Percentiles rank a stretch among this genome's conserved stretches.
These are phyloP conservation scores for Plasmopara viticola DNA, from an alignment of 352 stramenopile genomes.

Conservation along the genomic window DNA sequence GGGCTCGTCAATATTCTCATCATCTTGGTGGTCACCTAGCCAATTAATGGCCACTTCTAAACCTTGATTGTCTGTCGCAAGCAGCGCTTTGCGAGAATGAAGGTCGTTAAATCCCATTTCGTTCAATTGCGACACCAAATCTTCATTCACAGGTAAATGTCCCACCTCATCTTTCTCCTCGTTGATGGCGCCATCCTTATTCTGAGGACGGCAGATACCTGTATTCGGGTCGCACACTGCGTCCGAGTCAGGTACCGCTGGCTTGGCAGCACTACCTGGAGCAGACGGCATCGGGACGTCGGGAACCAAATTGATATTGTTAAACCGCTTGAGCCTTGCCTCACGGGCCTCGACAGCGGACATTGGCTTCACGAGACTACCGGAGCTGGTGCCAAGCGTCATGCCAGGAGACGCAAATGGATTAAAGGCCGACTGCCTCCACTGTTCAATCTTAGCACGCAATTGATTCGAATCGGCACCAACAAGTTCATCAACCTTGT, in stretches of 20 bases:
- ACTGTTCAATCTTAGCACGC: slow-evolving; percentile 84
- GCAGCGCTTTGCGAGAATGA: slow-evolving; percentile 70
- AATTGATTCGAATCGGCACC: slow-evolving; percentile 80
- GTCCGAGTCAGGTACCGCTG: slow-evolving; percentile 29
- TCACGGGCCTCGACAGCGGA: slow-evolving; percentile 59
- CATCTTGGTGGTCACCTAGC: slow-evolving; percentile 85
- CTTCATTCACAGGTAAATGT: slow-evolving; percentile 56
- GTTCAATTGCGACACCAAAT: slow-evolving; percentile 55
- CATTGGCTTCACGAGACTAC: slow-evolving; percentile 17
- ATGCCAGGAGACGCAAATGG: slow-evolving; percentile 73
- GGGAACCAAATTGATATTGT: slow-evolving; percentile 54
- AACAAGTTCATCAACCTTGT: slow-evolving; percentile 84
- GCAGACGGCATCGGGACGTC: slow-evolving; percentile 10
- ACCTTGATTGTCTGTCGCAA: slow-evolving; percentile 66
- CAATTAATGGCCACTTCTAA: slow-evolving; percentile 83
- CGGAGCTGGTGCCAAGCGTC: slow-evolving; percentile 39
- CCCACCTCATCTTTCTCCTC: slow-evolving; percentile 29
- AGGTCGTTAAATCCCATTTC: slow-evolving; percentile 87
- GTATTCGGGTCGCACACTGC: slow-evolving; percentile 67
- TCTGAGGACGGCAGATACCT: slow-evolving; percentile 39
- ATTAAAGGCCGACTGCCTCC: slow-evolving; percentile 81
- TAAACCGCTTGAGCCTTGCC: slow-evolving; percentile 72
- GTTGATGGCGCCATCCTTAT: slow-evolving; percentile 30
- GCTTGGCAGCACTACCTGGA: not conserved
- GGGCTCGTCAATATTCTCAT: slow-evolving; percentile 84